Base-by-base conservation (phyloP, 1,284 basidiomycete species). In the Neotropicomus parvogracilis region DNA sequence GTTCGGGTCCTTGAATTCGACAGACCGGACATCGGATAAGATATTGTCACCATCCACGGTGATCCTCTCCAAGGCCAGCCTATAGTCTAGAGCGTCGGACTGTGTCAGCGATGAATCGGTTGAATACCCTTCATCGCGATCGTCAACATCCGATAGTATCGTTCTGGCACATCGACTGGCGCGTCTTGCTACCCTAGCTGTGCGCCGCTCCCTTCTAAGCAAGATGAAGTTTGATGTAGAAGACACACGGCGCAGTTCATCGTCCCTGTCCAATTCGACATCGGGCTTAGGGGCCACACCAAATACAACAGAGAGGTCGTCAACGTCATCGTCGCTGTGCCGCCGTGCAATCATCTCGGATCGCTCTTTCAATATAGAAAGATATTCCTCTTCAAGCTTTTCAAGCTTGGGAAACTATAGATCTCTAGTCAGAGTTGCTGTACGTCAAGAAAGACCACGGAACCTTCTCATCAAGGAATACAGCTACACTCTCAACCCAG, bases 381-480 rank as follows among this genome's bases (percentile, higher is more conserved):
- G 47, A 55, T 91, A 77, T 53, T 93, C 88, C 24, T 83, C 78
- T 64, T 97, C 94, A n/a, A 95, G 78, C 48, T 79, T 82, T 63
- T 95, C 92, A 14, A 97, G 73, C 44, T 74, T 70, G 3, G 93
- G 91, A 61, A 84, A 92, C 91, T 94, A 51, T n/a, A 21, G 43
- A 40, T 40, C n/a, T 33, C 3, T 26, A 17, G 32, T 60, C 16
- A 58, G 46, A 13, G 41, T 42, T 20, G 28, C 28, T n/a, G 7
- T 9, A 4, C 9, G 2, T 34, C 10, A 17, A 47, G 24, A 48
- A 27, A 26, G 20, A 33, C 19, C 43, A 53, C 59, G 3, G 6
- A 36, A 91, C 91, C 82, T 97, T 97, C 66, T 93, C 91, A 60
- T 95, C 93, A 31, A 97, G 72, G 65, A 97, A 97, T 4, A 77